Evolutionary conservation across 129 eudicot species (phyloP).

Genomic region (Ambrosia artemisiifolia): DNA sequence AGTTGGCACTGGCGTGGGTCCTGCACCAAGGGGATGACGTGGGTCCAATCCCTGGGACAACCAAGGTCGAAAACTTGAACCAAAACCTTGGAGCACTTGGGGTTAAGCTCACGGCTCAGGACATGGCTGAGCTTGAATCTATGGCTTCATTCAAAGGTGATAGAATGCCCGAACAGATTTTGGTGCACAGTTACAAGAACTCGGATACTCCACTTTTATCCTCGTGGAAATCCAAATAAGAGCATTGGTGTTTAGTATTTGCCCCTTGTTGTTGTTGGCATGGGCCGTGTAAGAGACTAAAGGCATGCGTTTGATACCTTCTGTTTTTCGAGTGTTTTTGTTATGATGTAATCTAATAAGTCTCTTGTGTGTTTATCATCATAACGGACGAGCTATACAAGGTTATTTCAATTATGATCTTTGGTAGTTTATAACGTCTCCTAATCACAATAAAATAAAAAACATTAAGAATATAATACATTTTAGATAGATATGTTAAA

Average conservation of each 20-base stretch:
- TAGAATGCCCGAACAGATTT: constrained; percentile 33
- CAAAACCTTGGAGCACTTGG: constrained; percentile 41
- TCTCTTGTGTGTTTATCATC: background rate
- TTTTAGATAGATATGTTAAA: too few species aligned
- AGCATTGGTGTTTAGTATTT: too few species aligned
- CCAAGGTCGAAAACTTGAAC: constrained; percentile 45
- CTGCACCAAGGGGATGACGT: constrained; percentile 53
- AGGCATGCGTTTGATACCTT: too few species aligned
- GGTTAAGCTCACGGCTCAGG: constrained; percentile 34
- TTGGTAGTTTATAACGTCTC: too few species aligned
- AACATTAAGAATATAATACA: too few species aligned
- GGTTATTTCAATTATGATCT: too few species aligned
- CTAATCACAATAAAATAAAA: too few species aligned
- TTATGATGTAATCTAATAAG: background rate
- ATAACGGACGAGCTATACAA: too few species aligned
- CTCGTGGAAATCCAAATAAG: constrained; percentile 20
- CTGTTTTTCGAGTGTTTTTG: background rate
- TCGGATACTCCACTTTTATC: constrained; percentile 33
- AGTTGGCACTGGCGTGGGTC: constrained; percentile 64
- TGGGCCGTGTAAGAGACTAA: background rate
- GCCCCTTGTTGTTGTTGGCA: too few species aligned
- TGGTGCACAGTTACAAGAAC: constrained; percentile 14
- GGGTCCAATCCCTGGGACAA: constrained; percentile 49
- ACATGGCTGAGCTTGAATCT: constrained; percentile 43
- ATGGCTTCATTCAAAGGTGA: constrained; percentile 32